Evolutionary conservation across 2,329 filamentous ascomycete species (phyloP), one percentile per base, ranked within the genome.

Genomic region (Fusarium caatingaense): DNA sequence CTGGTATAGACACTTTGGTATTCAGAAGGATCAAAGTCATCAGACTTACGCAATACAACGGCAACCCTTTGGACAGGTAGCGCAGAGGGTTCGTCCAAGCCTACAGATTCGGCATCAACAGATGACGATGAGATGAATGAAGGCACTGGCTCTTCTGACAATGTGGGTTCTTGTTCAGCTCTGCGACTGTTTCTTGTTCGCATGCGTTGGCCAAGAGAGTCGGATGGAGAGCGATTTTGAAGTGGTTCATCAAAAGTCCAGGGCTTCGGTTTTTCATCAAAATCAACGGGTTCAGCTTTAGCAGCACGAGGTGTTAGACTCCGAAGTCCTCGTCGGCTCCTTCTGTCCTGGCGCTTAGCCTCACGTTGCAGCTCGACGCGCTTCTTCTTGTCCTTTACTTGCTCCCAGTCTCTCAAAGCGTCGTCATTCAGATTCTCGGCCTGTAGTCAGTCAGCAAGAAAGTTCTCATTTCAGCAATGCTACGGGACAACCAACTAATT

Each of bases 1-100:
- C 76, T 78, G 27, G 66, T 69, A 46, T 79, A 77, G 23, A 80
- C 68, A 51, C 79, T 81, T 13, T 76, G 68, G 53, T 79, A 83
- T 20, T 81, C 80, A 8, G 77, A 62, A 6, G 74, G 62, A 46
- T 83, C 77, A 48, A 82, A 75, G n/a, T 75, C 66, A 16, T 75
- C 37, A 8, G 73, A 63, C 42, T 78, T 79, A 8, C 64, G 46
- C 8, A 83, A 69, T 48, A 77, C 74, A 46, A 83, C 68, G 20
- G 74, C 62, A 21, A 81, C 41, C 6, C 54, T 68, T 44, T 66
- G 69, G 49, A 25, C 49, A 55, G 51, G 60, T n/a, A 55, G 48
- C 11, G 20, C 61, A 27, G 57, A 25, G 46, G 62, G 50, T 49
- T 60, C 60, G 55, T 57, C 42, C 7, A 56, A 68, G 30, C 56